Evolutionary conservation across 2,329 filamentous ascomycete genomes (phyloP).

Genomic region (Furcasterigmium sp.): DNA sequence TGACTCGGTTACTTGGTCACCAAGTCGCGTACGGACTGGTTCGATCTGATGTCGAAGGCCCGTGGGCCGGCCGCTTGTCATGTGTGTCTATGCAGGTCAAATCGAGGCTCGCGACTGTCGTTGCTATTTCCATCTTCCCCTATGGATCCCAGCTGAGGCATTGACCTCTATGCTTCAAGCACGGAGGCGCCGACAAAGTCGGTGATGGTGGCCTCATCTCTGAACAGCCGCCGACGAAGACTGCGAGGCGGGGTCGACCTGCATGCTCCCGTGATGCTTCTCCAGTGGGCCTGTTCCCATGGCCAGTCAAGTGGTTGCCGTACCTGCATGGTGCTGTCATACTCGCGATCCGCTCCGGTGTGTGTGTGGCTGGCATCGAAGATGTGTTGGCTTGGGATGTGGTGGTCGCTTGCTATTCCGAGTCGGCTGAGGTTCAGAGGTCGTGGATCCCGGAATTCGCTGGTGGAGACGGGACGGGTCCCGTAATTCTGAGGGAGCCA

Average conservation of each 20-base stretch:
- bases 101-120: background rate
- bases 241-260: too few relatives aligned
- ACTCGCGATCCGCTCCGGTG: background rate
- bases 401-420: too few relatives aligned
- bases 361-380: background rate
- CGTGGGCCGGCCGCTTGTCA: background rate
- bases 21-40: background rate
- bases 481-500: slow-evolving; percentile 17
- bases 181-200: background rate
- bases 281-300: background rate
- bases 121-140: background rate
- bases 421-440: background rate
- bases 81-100: background rate
- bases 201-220: background rate
- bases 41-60: background rate
- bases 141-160: too few relatives aligned
- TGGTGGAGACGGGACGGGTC: background rate
- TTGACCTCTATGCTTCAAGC: too few relatives aligned
- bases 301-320: background rate
- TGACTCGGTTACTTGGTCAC: background rate
- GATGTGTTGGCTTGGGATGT: too few relatives aligned
- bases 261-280: too few relatives aligned
- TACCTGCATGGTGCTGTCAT: background rate
- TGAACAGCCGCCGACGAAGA: background rate
- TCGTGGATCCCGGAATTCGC: background rate